These are phyloP conservation scores for Globisporangium polare DNA, from an alignment of 352 stramenopile genomes.

Conservation along the genomic window DNA sequence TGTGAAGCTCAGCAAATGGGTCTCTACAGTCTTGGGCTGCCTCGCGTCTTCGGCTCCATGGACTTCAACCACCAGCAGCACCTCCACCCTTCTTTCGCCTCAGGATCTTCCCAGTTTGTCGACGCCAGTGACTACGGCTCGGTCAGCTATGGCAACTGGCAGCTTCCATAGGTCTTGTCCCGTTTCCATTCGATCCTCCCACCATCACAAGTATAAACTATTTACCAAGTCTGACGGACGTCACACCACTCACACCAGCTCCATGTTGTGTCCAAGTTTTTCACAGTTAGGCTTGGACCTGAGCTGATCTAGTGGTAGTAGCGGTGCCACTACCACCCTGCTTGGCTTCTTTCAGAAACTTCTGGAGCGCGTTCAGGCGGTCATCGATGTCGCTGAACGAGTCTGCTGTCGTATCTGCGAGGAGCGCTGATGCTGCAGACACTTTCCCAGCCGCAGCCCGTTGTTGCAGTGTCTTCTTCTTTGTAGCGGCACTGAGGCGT, in stretches of 20 bases:
- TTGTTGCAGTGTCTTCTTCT: constrained; percentile 1
- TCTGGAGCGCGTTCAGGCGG: constrained; percentile 70
- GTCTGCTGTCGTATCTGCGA: constrained; percentile 60
- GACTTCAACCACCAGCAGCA: constrained; percentile 3
- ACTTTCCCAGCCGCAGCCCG: neutral
- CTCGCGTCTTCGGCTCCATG: constrained; percentile 6
- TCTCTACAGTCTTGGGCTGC: neutral
- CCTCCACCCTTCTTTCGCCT: constrained; percentile 5
- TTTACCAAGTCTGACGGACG: constrained; percentile 4
- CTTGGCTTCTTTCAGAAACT: constrained; percentile 82
- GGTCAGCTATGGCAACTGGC: constrained; percentile 13
- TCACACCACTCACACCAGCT: neutral
- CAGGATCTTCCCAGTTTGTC: neutral
- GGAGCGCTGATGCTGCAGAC: constrained; percentile 23
- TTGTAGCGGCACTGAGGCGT: neutral
- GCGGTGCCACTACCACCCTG: constrained; percentile 23
- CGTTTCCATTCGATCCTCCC: neutral
- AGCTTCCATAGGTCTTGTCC: constrained; percentile 4
- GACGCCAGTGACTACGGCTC: neutral
- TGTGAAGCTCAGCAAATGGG: constrained; percentile 1
- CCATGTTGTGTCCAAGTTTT: neutral
- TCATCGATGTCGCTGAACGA: constrained; percentile 87
- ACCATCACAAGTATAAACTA: neutral
- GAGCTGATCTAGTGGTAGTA: neutral
- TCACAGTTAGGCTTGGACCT: neutral